Evolutionary conservation across 805 yeast species (phyloP).

Genomic region (Nakazawaea ishiwadae): DNA sequence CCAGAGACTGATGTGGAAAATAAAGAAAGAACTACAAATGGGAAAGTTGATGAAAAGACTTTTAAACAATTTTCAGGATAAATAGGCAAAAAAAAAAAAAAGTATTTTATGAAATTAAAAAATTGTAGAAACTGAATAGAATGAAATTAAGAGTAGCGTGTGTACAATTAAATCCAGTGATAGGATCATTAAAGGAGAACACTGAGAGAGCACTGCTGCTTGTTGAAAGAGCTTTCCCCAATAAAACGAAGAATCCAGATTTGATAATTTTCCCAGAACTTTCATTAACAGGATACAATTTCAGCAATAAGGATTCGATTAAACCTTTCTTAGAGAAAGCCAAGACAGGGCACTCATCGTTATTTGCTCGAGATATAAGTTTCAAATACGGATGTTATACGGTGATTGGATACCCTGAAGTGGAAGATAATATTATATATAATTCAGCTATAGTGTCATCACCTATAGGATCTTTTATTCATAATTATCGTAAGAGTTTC

Average conservation of each 20-base stretch:
- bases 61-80: not conserved
- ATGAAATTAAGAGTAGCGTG: slow-evolving; percentile 58
- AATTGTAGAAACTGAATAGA: no score
- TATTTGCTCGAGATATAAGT: slow-evolving; percentile 56
- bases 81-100: not conserved
- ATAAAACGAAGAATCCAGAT: slow-evolving; percentile 38
- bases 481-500: slow-evolving; percentile 72
- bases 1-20: not conserved
- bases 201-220: slow-evolving; percentile 39
- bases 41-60: not conserved
- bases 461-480: slow-evolving; percentile 52
- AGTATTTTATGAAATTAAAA: no score
- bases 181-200: slow-evolving; percentile 58
- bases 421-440: slow-evolving; percentile 33
- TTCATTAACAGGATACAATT: slow-evolving; percentile 82
- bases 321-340: slow-evolving; percentile 51
- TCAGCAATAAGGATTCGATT: slow-evolving; percentile 40
- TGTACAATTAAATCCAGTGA: slow-evolving; percentile 61
- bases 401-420: slow-evolving; percentile 80
- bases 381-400: slow-evolving; percentile 53
- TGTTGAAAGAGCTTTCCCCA: slow-evolving; percentile 27
- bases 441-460: slow-evolving; percentile 69
- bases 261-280: slow-evolving; percentile 79
- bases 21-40: not conserved
- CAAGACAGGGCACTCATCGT: slow-evolving; percentile 42